phyloP scores from a whole-genome alignment of 2,329 filamentous ascomycete species.

The Sphaceloma murrayae region DNA sequence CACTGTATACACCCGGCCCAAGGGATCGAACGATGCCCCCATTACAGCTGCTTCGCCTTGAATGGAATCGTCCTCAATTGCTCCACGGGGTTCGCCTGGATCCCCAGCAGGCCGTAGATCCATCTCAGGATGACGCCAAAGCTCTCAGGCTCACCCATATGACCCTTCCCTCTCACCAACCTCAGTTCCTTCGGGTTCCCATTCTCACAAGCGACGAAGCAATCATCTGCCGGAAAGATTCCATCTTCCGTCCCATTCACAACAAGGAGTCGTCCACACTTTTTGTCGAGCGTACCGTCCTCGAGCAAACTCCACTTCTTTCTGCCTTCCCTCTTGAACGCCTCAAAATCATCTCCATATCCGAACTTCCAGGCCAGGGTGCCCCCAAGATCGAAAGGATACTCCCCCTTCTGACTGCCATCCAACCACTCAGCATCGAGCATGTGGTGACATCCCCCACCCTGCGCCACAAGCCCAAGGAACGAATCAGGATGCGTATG shows the following conservation, averaged over 20 bases:
- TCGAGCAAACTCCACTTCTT: conserved; percentile 46
- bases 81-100: conserved; percentile 33
- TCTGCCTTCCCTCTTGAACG: conserved; percentile 41
- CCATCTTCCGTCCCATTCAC: conserved; percentile 52
- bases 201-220: conserved; percentile 45
- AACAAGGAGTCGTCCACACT: conserved; percentile 43
- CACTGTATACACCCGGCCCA: conserved; percentile 25
- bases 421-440: conserved; percentile 47
- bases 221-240: conserved; percentile 54
- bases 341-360: conserved; percentile 31
- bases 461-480: conserved; percentile 44
- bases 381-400: conserved; percentile 48
- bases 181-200: conserved; percentile 45
- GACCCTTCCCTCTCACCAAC: conserved; percentile 37
- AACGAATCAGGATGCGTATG: conserved; percentile 47
- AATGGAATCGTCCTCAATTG: conserved; percentile 42
- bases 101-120: conserved; percentile 41
- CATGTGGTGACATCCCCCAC: conserved; percentile 51
- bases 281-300: conserved; percentile 45
- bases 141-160: conserved; percentile 44
- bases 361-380: conserved; percentile 44
- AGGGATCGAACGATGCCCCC: neutral
- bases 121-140: conserved; percentile 42
- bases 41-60: conserved; percentile 33
- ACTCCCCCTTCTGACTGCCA: conserved; percentile 48